These are phyloP conservation scores for Eleusine indica DNA, from an alignment of 176 grass and related monocot species.

Conservation along the genomic window DNA sequence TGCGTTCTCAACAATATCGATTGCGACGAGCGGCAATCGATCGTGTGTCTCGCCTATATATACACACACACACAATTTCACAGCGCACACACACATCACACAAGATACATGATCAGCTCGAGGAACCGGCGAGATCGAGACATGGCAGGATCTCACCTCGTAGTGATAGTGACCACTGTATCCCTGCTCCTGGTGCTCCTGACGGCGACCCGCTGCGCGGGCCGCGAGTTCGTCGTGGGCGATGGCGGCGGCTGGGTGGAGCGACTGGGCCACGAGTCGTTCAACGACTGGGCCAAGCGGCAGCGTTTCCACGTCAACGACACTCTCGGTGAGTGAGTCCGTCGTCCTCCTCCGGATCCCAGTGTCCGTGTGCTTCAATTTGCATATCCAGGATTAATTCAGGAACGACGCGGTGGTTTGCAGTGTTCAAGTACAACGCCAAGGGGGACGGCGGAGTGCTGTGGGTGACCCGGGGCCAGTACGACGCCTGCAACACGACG, in stretches of 20 bases:
- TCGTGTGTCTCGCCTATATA: too few relatives aligned
- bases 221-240: slow-evolving; percentile 58
- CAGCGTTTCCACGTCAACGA: slow-evolving; percentile 70
- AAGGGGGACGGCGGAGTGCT: slow-evolving; percentile 41
- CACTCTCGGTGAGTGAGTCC: slow-evolving; percentile 46
- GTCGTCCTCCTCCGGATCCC: too few relatives aligned
- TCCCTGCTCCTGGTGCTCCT: neutral
- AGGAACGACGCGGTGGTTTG: neutral
- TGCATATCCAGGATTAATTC: too few relatives aligned
- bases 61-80: too few relatives aligned
- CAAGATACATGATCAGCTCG: too few relatives aligned
- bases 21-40: too few relatives aligned
- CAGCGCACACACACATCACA: too few relatives aligned
- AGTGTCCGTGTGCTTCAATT: too few relatives aligned
- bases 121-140: too few relatives aligned
- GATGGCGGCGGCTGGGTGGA: slow-evolving; percentile 52
- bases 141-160: slow-evolving; percentile 1
- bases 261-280: neutral
- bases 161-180: neutral
- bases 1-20: too few relatives aligned
- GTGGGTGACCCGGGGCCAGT: slow-evolving; percentile 58
- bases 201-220: slow-evolving; percentile 26
- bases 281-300: neutral
- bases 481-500: slow-evolving; percentile 68
- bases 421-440: slow-evolving; percentile 69